These are phyloP conservation scores for Pascua guehoae DNA, from an alignment of 1,284 basidiomycete genomes.

Conservation along the genomic window DNA sequence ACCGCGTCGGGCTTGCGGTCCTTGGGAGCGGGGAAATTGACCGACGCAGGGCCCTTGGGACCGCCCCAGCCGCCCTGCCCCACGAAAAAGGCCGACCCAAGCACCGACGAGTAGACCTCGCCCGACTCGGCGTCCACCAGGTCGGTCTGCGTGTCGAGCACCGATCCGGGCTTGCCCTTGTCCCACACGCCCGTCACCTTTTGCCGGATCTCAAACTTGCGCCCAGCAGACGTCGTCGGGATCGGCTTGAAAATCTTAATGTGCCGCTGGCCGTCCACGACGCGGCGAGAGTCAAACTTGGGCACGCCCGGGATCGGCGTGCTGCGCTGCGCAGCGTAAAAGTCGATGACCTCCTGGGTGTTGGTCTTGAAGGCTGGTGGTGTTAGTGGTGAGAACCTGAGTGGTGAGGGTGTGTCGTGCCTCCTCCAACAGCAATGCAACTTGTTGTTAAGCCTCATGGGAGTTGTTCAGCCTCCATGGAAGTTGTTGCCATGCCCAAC, in stretches of 20 bases:
- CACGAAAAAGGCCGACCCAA: slow-evolving; percentile 15
- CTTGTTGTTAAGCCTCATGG: not conserved
- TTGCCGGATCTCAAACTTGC: slow-evolving; percentile 15
- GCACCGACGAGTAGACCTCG: slow-evolving; percentile 10
- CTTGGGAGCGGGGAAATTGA: slow-evolving; percentile 9
- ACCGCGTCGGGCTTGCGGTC: slow-evolving; percentile 10
- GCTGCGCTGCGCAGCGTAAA: slow-evolving; percentile 14
- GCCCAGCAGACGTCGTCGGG: slow-evolving; percentile 12
- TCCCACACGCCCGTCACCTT: slow-evolving; percentile 20
- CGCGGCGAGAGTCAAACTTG: slow-evolving; percentile 15
- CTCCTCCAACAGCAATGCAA: too few relatives aligned
- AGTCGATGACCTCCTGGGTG: slow-evolving; percentile 18
- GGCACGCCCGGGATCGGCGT: slow-evolving; percentile 13
- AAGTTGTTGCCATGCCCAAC: too few relatives aligned
- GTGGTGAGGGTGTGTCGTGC: not conserved
- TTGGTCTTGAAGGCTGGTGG: slow-evolving; percentile 15
- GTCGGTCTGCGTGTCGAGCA: slow-evolving; percentile 19
- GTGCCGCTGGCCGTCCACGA: slow-evolving; percentile 20
- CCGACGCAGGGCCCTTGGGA: slow-evolving; percentile 15
- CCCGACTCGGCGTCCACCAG: slow-evolving; percentile 15
- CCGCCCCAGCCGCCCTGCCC: slow-evolving; percentile 22
- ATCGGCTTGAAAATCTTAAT: slow-evolving; percentile 17
- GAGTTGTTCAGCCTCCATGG: too few relatives aligned
- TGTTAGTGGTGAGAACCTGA: not conserved
- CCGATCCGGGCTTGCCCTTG: slow-evolving; percentile 21